A percentile compares a stretch with the other conserved stretches of the same genome.
Evolutionary conservation across 2,329 filamentous ascomycete genomes (phyloP).

Genomic region (Rhinocladiella similis): DNA sequence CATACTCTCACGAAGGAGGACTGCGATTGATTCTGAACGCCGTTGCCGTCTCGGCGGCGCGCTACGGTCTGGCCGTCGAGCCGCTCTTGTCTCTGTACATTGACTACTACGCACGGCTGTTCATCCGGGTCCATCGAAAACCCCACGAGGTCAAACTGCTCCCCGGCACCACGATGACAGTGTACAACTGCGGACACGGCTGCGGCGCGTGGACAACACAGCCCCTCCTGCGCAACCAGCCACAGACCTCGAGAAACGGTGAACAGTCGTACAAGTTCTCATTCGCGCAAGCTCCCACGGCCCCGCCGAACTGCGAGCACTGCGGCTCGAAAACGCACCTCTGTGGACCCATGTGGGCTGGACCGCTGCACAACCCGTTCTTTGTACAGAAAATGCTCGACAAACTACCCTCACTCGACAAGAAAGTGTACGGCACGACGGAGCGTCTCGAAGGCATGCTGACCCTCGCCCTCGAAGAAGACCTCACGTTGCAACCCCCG

Average conservation of each 20-base stretch:
- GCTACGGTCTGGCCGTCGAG: conserved; percentile 85
- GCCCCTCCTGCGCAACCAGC: conserved; percentile 68
- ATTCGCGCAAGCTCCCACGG: conserved; percentile 69
- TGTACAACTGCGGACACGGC: conserved; percentile 86
- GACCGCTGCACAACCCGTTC: conserved; percentile 77
- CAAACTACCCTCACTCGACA: conserved; percentile 66
- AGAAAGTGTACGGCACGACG: conserved; percentile 74
- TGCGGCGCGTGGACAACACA: conserved; percentile 93
- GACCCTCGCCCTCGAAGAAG: conserved; percentile 80
- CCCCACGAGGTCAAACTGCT: conserved; percentile 87
- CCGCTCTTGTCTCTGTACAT: conserved; percentile 90
- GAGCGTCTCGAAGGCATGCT: conserved; percentile 89
- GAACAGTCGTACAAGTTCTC: conserved; percentile 74
- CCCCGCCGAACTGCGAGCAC: conserved; percentile 70
- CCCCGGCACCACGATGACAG: conserved; percentile 86
- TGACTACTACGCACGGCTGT: conserved; percentile 90
- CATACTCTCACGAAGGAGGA: conserved; percentile 84
- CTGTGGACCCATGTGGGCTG: conserved; percentile 92
- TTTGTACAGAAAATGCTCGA: conserved; percentile 80
- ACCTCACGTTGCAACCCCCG: conserved; percentile 33
- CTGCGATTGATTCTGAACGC: conserved; percentile 82
- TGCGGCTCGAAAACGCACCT: conserved; percentile 86
- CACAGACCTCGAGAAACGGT: conserved; percentile 68
- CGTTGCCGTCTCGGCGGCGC: conserved; percentile 75
- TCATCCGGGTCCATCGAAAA: conserved; percentile 77